A percentile compares a stretch with the other conserved stretches of the same genome.
phyloP scores from a whole-genome alignment of 371 early-diverging fungal species.

The Mucor saturninus region DNA sequence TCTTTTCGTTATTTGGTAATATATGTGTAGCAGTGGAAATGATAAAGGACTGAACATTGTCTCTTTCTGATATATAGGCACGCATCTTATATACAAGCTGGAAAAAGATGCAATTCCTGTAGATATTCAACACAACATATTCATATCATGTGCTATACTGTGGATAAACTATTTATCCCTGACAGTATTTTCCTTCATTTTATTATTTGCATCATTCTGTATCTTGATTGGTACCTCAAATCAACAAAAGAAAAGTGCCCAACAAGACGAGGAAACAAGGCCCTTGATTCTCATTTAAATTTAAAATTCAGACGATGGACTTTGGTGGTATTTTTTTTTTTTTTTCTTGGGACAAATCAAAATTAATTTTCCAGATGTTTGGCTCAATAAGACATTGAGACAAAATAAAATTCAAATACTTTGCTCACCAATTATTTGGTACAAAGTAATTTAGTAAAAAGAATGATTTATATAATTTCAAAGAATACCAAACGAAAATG shows the following conservation, averaged over 20 bases:
- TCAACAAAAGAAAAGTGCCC: not conserved
- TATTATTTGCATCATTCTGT: conserved; percentile 31
- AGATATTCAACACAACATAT: conserved; percentile 20
- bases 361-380: too few relatives aligned
- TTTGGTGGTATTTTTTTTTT: not conserved
- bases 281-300: conserved; percentile 3
- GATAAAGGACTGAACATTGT: too few relatives aligned
- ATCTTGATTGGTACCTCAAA: conserved; percentile 27
- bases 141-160: conserved; percentile 24
- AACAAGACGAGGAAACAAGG: conserved; percentile 16
- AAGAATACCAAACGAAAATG: too few relatives aligned
- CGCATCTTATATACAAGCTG: conserved; percentile 24
- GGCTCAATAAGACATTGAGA: too few relatives aligned
- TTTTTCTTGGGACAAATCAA: not conserved
- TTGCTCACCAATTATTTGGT: too few relatives aligned
- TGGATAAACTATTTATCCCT: conserved; percentile 32
- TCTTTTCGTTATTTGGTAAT: conserved; percentile 29
- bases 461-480: too few relatives aligned
- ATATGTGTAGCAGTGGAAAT: too few relatives aligned
- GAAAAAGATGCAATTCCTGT: conserved; percentile 16
- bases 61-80: conserved; percentile 15
- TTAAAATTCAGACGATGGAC: too few relatives aligned
- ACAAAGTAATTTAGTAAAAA: too few relatives aligned
- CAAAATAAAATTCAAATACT: too few relatives aligned
- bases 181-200: conserved; percentile 20